phyloP scores from a whole-genome alignment of 495 filamentous ascomycete species.

The Penicillium cinerascens region DNA sequence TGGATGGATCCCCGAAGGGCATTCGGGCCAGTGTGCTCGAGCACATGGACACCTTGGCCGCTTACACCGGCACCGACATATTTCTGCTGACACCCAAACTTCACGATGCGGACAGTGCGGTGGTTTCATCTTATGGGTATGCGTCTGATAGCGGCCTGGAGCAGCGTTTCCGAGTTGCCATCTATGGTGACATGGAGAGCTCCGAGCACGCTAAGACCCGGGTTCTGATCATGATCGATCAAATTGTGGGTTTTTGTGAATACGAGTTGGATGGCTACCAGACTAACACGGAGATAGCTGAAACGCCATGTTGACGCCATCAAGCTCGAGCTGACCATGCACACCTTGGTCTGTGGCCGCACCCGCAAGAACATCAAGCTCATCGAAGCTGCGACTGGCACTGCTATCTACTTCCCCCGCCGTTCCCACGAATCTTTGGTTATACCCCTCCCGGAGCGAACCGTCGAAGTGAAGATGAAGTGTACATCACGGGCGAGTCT shows the following conservation, averaged over 20 bases:
- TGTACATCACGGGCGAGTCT: slow-evolving; percentile 88
- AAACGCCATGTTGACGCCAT: slow-evolving; percentile 79
- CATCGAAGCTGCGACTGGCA: slow-evolving; percentile 89
- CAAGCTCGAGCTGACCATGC: slow-evolving; percentile 80
- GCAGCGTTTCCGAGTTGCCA: slow-evolving; percentile 81
- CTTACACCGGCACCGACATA: slow-evolving; percentile 89
- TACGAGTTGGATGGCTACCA: not conserved
- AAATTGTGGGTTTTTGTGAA: slow-evolving; percentile 65
- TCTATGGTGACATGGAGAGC: slow-evolving; percentile 93
- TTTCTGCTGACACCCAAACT: slow-evolving; percentile 84
- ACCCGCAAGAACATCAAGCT: slow-evolving; percentile 94
- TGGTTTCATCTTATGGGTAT: slow-evolving; percentile 61
- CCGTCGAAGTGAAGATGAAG: slow-evolving; percentile 78
- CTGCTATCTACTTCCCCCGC: slow-evolving; percentile 94
- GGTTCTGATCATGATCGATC: slow-evolving; percentile 94
- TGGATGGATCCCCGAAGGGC: slow-evolving; percentile 62
- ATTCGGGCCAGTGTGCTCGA: slow-evolving; percentile 70
- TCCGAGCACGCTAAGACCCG: slow-evolving; percentile 95
- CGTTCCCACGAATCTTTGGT: slow-evolving; percentile 83
- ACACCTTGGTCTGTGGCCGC: slow-evolving; percentile 85
- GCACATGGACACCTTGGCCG: slow-evolving; percentile 77
- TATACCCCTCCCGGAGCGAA: slow-evolving; percentile 78
- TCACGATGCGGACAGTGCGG: slow-evolving; percentile 49
- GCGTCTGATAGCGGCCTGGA: slow-evolving; percentile 64
- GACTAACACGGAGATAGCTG: slow-evolving; percentile 57